These are phyloP conservation scores for Sisymbrium irio DNA, from an alignment of 345 rosid genomes.

Conservation along the genomic window DNA sequence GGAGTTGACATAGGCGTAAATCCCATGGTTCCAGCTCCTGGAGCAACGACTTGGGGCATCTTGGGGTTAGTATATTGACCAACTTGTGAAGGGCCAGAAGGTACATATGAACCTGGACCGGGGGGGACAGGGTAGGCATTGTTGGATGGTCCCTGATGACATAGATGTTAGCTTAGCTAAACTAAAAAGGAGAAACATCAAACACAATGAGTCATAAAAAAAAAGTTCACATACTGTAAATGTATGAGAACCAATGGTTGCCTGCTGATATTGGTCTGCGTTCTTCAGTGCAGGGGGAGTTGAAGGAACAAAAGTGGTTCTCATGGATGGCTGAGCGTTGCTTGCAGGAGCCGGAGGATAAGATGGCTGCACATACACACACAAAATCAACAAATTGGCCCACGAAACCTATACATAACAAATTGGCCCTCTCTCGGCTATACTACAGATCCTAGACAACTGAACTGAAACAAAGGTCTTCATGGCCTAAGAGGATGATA, in stretches of 20 bases:
- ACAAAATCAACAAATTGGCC: conserved; percentile 4
- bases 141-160: conserved; percentile 54
- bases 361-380: conserved; percentile 45
- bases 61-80: conserved; percentile 51
- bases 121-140: conserved; percentile 55
- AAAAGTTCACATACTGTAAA: conserved; percentile 59
- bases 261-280: conserved; percentile 85
- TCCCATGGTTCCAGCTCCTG: conserved; percentile 49
- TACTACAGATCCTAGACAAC: conserved; percentile 10
- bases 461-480: not conserved
- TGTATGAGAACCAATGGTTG: conserved; percentile 69
- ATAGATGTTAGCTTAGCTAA: conserved; percentile 14
- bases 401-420: conserved; percentile 6
- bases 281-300: conserved; percentile 71
- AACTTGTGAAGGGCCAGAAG: conserved; percentile 46
- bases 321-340: conserved; percentile 52
- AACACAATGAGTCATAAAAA: not conserved
- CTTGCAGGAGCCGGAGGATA: conserved; percentile 48
- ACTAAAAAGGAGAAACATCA: not conserved
- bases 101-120: conserved; percentile 49
- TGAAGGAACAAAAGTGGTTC: conserved; percentile 83
- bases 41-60: conserved; percentile 59
- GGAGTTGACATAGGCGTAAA: conserved; percentile 63
- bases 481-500: not conserved
- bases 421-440: not conserved